phyloP scores from a whole-genome alignment of 2,329 filamentous ascomycete species.

The Cladosporium cucumerinum region DNA sequence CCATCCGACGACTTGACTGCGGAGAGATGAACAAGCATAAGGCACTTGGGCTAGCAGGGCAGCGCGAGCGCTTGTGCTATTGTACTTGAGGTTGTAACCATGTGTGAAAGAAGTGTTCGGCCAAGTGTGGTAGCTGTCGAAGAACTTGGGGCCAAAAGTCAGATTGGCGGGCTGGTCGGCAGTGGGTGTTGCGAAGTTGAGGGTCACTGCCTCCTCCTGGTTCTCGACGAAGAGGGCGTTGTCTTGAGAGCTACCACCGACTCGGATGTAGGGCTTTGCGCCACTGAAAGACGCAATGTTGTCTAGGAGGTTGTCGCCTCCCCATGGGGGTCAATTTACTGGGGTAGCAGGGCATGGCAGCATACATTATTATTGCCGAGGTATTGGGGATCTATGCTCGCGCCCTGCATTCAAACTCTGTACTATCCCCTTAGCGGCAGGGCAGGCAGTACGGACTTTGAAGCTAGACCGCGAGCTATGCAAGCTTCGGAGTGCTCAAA shows the following conservation, averaged over 20 bases:
- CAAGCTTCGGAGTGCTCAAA: no score
- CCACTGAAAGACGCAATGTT: slow-evolving; percentile 56
- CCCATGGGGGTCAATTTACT: neutral
- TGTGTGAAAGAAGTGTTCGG: slow-evolving; percentile 56
- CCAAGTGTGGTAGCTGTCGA: slow-evolving; percentile 61
- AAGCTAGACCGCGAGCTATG: no score
- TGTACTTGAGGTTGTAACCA: slow-evolving; percentile 59
- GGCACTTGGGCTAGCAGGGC: slow-evolving; percentile 55
- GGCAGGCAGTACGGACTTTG: no score
- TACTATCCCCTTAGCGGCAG: no score
- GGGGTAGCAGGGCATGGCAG: neutral
- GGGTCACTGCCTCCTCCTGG: slow-evolving; percentile 52
- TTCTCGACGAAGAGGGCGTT: slow-evolving; percentile 58
- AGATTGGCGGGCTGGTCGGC: slow-evolving; percentile 60
- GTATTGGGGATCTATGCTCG: neutral
- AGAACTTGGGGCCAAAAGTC: slow-evolving; percentile 59
- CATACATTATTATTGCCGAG: neutral
- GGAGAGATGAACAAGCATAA: slow-evolving; percentile 56
- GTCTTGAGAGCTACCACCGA: slow-evolving; percentile 67
- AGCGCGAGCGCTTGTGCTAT: slow-evolving; percentile 50
- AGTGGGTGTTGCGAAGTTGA: slow-evolving; percentile 49
- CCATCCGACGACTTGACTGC: slow-evolving; percentile 53
- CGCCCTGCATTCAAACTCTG: no score
- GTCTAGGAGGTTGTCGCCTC: slow-evolving; percentile 54
- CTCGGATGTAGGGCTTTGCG: slow-evolving; percentile 58